These are phyloP conservation scores for Aspergillus pseudonomiae DNA, from an alignment of 2,329 filamentous ascomycete species.

Conservation along the genomic window DNA sequence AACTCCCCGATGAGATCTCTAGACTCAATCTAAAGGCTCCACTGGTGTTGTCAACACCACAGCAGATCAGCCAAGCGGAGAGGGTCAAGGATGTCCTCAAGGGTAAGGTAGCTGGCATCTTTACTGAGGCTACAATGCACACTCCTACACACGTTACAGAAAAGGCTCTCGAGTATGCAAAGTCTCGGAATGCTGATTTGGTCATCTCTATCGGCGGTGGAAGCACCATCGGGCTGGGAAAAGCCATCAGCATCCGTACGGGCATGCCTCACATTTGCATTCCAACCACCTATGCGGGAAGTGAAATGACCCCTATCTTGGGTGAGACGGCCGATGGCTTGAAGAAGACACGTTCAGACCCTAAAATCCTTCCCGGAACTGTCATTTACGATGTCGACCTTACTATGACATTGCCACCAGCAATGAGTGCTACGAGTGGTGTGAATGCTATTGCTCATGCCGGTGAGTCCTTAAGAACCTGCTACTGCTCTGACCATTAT, in stretches of 20 bases:
- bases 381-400: conserved; percentile 69
- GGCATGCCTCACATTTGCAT: conserved; percentile 62
- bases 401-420: conserved; percentile 60
- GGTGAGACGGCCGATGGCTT: conserved; percentile 62
- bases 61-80: conserved; percentile 53
- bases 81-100: conserved; percentile 50
- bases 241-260: conserved; percentile 58
- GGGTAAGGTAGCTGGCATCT: conserved; percentile 54
- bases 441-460: conserved; percentile 69
- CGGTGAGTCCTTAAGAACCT: conserved; percentile 34
- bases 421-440: conserved; percentile 60
- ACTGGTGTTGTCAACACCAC: conserved; percentile 60
- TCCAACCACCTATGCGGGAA: conserved; percentile 64
- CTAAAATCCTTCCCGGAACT: conserved; percentile 61
- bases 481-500: neutral
- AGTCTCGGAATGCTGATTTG: conserved; percentile 53
- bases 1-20: conserved; percentile 47
- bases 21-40: conserved; percentile 54
- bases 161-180: conserved; percentile 55
- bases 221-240: conserved; percentile 65
- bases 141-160: conserved; percentile 62
- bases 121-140: conserved; percentile 64
- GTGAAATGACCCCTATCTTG: conserved; percentile 67
- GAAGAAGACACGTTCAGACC: conserved; percentile 62
- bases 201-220: conserved; percentile 65